These are phyloP conservation scores for Cladosporium sp. DNA, from an alignment of 2,329 filamentous ascomycete species.

Conservation along the genomic window DNA sequence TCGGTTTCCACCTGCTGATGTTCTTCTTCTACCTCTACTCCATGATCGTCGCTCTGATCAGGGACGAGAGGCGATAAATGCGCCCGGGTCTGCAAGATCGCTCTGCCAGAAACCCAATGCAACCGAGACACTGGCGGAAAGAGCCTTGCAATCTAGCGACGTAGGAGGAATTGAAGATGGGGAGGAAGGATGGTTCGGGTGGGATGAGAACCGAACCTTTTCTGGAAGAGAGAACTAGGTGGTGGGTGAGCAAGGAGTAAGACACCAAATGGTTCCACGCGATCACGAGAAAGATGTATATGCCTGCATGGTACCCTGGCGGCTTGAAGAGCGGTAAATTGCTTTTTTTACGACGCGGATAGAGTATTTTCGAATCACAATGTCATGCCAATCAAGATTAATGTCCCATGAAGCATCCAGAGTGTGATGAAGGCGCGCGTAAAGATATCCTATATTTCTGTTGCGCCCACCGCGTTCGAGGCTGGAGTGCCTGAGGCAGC, in stretches of 20 bases:
- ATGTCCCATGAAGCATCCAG: no score
- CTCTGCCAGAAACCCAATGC: background rate
- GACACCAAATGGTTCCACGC: slow-evolving; percentile 2
- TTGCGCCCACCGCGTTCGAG: no score
- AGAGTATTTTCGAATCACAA: slow-evolving; percentile 12
- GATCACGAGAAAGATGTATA: slow-evolving; percentile 14
- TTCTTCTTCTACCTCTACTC: slow-evolving; percentile 95
- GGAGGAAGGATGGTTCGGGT: background rate
- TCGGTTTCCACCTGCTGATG: slow-evolving; percentile 97
- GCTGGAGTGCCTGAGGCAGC: no score
- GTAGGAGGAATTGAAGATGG: background rate
- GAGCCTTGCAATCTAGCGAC: background rate
- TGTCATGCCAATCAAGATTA: slow-evolving; percentile 1
- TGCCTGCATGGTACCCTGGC: slow-evolving; percentile 12
- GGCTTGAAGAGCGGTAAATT: slow-evolving; percentile 9
- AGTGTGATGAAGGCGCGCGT: no score
- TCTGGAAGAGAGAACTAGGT: background rate
- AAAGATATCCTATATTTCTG: no score
- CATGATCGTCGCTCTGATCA: slow-evolving; percentile 77
- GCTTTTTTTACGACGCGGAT: slow-evolving; percentile 7
- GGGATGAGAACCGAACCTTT: no score
- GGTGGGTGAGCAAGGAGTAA: background rate
- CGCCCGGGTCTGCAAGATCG: background rate
- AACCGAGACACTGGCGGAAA: no score
- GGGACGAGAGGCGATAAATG: slow-evolving; percentile 61